Evolutionary conservation across 106 monocot species (phyloP).

Genomic region (Dioscorea zingiberensis): DNA sequence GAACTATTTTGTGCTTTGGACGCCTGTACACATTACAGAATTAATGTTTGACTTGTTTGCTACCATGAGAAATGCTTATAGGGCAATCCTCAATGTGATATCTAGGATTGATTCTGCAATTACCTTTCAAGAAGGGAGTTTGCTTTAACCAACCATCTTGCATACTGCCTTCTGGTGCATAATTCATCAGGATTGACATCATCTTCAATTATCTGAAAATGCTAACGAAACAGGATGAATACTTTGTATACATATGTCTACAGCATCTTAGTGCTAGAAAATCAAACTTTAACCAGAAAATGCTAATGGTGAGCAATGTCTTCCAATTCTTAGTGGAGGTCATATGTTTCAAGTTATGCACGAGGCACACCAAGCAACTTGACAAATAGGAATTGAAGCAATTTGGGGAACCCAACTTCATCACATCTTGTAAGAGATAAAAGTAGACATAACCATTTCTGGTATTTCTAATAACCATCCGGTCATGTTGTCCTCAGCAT

Average conservation of each 20-base stretch:
- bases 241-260: neutral
- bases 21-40: constrained; percentile 29
- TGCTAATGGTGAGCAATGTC: neutral
- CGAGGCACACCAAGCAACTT: neutral
- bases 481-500: neutral
- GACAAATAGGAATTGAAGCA: neutral
- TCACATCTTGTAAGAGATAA: neutral
- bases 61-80: too few relatives aligned
- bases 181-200: constrained; percentile 64
- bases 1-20: constrained; percentile 56
- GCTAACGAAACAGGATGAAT: neutral
- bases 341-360: neutral
- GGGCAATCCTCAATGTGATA: neutral
- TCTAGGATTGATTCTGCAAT: neutral
- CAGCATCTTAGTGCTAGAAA: neutral
- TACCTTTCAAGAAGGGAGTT: constrained; percentile 78
- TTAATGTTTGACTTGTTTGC: too few relatives aligned
- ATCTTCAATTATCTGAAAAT: constrained; percentile 73
- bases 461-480: neutral
- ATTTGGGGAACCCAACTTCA: neutral
- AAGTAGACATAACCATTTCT: neutral
- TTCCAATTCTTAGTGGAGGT: neutral
- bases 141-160: constrained; percentile 83
- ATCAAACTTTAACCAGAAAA: neutral
- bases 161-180: constrained; percentile 90